phyloP scores from a whole-genome alignment of 1,139 yeast genomes.

The Sugiyamaella sp. region DNA sequence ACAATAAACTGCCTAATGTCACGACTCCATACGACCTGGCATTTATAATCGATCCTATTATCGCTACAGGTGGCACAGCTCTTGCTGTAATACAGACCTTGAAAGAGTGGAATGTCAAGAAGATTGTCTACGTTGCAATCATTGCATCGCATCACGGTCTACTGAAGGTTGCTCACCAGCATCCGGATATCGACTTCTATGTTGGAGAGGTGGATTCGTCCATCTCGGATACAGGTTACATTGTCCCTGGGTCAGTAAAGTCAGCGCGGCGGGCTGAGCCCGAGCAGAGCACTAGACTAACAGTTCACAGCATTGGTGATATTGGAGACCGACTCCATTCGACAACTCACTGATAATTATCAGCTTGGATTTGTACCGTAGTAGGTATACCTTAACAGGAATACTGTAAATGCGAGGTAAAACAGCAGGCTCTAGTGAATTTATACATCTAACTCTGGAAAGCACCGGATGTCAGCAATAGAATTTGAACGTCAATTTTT shows the following conservation, averaged over 20 bases:
- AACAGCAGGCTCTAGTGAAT: too few relatives aligned
- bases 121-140: slow-evolving; percentile 38
- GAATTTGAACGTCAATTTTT: slow-evolving; percentile 16
- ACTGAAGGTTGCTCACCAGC: slow-evolving; percentile 28
- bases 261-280: neutral
- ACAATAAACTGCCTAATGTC: slow-evolving; percentile 41
- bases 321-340: slow-evolving; percentile 41
- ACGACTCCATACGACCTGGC: slow-evolving; percentile 35
- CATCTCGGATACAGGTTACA: slow-evolving; percentile 38
- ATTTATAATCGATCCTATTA: slow-evolving; percentile 42
- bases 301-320: slow-evolving; percentile 37
- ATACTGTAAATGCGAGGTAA: too few relatives aligned
- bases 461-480: too few relatives aligned
- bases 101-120: slow-evolving; percentile 42
- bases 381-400: neutral
- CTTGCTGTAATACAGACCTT: slow-evolving; percentile 41
- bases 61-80: slow-evolving; percentile 46
- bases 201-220: slow-evolving; percentile 40
- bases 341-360: slow-evolving; percentile 12
- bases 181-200: slow-evolving; percentile 38
- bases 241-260: slow-evolving; percentile 40
- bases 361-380: neutral
- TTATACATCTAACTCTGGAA: too few relatives aligned
- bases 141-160: slow-evolving; percentile 39
- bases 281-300: slow-evolving; percentile 2